A percentile compares a stretch with the other conserved stretches of the same genome.
Evolutionary conservation across 169 alveolate genomes (phyloP).

Genomic region (Plasmodium adleri): DNA sequence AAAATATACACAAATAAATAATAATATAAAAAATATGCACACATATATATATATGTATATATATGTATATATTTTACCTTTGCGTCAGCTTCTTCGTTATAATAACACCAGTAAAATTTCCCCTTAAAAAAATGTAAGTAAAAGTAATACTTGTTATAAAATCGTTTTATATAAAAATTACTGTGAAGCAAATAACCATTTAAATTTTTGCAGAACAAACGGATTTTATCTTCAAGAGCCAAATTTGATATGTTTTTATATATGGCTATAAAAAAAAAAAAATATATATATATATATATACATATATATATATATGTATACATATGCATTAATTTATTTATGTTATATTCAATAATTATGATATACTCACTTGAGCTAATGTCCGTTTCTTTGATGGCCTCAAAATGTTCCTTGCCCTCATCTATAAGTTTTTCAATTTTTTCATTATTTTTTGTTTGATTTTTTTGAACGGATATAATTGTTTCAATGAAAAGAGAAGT

Average conservation of each 20-base stretch:
- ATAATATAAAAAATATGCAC: background rate
- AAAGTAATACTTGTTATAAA: constrained; percentile 52
- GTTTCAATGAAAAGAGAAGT: constrained; percentile 67
- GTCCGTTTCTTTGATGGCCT: constrained; percentile 57
- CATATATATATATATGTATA: background rate
- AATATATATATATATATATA: background rate
- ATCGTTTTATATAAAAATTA: constrained; percentile 51
- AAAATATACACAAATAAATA: background rate
- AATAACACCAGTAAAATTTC: constrained; percentile 68
- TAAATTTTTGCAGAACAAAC: constrained; percentile 49
- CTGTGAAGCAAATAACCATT: constrained; percentile 57
- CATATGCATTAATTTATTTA: background rate
- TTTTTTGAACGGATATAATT: constrained; percentile 64
- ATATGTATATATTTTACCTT: constrained; percentile 17
- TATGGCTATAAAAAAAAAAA: constrained; percentile 19
- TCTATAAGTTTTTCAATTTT: constrained; percentile 48
- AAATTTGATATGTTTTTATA: constrained; percentile 52
- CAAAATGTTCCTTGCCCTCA: constrained; percentile 43
- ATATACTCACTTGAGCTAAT: constrained; percentile 41
- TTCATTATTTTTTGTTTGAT: constrained; percentile 43
- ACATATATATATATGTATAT: background rate
- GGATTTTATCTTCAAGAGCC: constrained; percentile 60
- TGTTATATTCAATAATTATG: background rate
- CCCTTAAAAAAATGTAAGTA: constrained; percentile 66
- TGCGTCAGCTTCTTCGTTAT: constrained; percentile 67